Evolutionary conservation across 306 rosid species (phyloP), one percentile per base, ranked within the genome.

Genomic region (Vigna angularis): DNA sequence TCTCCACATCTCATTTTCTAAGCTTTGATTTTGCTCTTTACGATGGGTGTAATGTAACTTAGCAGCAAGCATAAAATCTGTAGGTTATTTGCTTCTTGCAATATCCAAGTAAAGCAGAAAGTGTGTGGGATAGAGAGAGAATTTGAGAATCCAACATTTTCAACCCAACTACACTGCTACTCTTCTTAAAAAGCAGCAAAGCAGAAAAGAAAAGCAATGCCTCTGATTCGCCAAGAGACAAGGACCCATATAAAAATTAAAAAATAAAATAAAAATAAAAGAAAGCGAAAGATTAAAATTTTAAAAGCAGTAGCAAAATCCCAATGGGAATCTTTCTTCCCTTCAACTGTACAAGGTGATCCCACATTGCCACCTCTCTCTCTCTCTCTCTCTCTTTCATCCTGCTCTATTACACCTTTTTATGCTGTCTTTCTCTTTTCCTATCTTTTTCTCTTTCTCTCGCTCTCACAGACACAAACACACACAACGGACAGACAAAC

Each of bases 261-360:
- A 64, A 64, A n/a, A 0, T 16, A 34, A 26, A 58, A 15, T 22
- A 85, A 85, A 73, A 56, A 66, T 32, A 7, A 73, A 59, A 89
- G 85, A 73, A 87, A 84, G 86, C 80, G 70, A 88, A 85, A 85
- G 88, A 71, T 77, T 79, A 47, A 72, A 82, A 84, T 78, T 81
- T 72, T 18, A 77, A 72, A 86, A 82, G 85, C 77, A 66, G 38
- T 4, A 69, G 63, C 87, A 78, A 91, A 91, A 87, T 82, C 86
- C 67, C 79, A 85, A 86, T 78, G 88, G 90, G 95, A 93, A 91
- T 91, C 97, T 92, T 87, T 73, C 80, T 66, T 79, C 81, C 78
- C 86, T 84, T 81, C 83, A 62, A 77, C 81, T 66, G 75, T 53
- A 59, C 47, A 78, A 16, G 63, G 75, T 73, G 79, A 79, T 83